Conservation (phyloP, 441 rosid genomes). For the Mallotus japonicus region DNA sequence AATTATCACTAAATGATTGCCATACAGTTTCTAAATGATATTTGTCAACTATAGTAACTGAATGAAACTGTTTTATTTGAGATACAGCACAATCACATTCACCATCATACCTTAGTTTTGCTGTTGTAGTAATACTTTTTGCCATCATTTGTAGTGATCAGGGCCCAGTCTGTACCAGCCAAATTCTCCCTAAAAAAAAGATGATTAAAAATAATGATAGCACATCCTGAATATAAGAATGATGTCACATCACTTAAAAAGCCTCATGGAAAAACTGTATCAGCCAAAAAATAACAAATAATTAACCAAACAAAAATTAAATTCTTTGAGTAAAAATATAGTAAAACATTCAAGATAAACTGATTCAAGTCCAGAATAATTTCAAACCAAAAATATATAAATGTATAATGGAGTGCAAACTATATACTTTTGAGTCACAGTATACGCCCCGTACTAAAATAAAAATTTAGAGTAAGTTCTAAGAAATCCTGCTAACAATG, state of each 20-base stretch:
- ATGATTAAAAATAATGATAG: not conserved
- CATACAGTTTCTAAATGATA: not conserved
- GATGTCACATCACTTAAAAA: not conserved
- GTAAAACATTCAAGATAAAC: not conserved
- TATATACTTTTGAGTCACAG: not conserved
- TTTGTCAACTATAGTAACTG: not conserved
- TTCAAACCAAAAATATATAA: not conserved
- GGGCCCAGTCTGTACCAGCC: constrained; percentile 87
- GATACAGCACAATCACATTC: not conserved
- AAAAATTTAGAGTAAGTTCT: not conserved
- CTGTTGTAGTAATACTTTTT: constrained; percentile 88
- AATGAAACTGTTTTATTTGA: constrained; percentile 7
- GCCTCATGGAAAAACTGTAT: not conserved
- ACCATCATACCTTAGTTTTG: constrained; percentile 70
- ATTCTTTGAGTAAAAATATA: not conserved
- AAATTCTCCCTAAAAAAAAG: constrained; percentile 66
- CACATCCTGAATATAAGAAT: no score
- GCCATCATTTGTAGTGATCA: constrained; percentile 84
- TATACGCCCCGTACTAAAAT: not conserved
- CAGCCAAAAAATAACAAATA: constrained; percentile 2
- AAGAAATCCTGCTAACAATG: not conserved
- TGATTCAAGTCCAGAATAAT: not conserved
- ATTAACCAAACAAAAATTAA: not conserved
- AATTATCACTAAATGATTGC: not conserved
- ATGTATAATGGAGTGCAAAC: not conserved